Percentiles rank a stretch among this genome's conserved stretches.
phyloP scores from a whole-genome alignment of 116 monocot species.

The Trichopus zeylanicus region DNA sequence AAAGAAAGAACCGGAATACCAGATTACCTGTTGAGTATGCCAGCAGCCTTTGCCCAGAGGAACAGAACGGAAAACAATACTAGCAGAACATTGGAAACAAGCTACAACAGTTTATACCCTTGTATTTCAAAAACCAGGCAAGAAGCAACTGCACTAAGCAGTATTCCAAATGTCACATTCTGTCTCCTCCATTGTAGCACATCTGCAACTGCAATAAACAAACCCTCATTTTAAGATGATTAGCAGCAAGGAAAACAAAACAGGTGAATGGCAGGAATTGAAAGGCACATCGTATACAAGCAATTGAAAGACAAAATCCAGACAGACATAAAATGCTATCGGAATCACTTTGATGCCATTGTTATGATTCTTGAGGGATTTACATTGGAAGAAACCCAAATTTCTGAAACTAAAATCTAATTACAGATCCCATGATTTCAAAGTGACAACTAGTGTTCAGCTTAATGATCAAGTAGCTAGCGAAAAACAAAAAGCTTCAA shows the following conservation, averaged over 20 bases:
- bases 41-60: constrained; percentile 66
- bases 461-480: too few species aligned
- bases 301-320: too few species aligned
- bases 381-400: too few species aligned
- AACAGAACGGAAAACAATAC: constrained; percentile 56
- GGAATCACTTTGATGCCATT: too few species aligned
- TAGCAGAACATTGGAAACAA: constrained; percentile 45
- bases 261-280: too few species aligned
- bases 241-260: background rate
- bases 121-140: constrained; percentile 40
- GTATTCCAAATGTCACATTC: constrained; percentile 18
- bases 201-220: constrained; percentile 36
- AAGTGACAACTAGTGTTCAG: too few species aligned
- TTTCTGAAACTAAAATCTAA: too few species aligned
- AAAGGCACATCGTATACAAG: too few species aligned
- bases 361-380: too few species aligned
- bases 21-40: constrained; percentile 46
- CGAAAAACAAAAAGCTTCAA: too few species aligned
- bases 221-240: background rate
- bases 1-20: background rate
- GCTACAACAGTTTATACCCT: constrained; percentile 36
- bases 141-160: constrained; percentile 22
- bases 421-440: too few species aligned
- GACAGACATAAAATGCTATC: too few species aligned
- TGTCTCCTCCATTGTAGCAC: constrained; percentile 50